Evolutionary conservation across 1,284 basidiomycete species (phyloP), one percentile per base, ranked within the genome.

Genomic region (Moniliella sp.): DNA sequence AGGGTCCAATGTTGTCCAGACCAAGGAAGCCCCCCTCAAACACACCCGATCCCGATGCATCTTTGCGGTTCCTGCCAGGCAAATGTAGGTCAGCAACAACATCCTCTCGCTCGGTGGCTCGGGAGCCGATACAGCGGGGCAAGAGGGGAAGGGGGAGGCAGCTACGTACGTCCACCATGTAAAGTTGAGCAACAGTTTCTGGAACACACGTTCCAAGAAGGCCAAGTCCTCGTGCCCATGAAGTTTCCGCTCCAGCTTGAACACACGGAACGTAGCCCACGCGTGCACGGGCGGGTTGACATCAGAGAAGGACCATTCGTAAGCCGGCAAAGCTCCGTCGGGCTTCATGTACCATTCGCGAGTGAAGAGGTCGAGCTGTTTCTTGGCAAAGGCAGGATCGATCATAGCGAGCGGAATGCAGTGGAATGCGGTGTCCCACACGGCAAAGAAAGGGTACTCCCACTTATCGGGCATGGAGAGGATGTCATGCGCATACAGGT

Each of bases 131-230:
- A n/a, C n/a, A n/a, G n/a, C n/a, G n/a, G n/a, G n/a, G n/a, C n/a
- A n/a, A n/a, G n/a, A n/a, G n/a, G n/a, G n/a, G n/a, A n/a, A n/a
- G n/a, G n/a, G n/a, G n/a, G n/a, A n/a, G n/a, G n/a, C n/a, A n/a
- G n/a, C n/a, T n/a, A n/a, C n/a, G n/a, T n/a, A 52, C n/a, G 94
- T 86, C 88, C 88, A 97, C 69, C 88, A 94, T 21, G 88, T 97
- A 54, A 94, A 94, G 65, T 94, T 94, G 41, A 97, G 67, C 18
- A 97, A 65, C 37, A 94, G 62, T 64, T 97, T 94, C 64, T 94
- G 86, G 72, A 97, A 97, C 17, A 94, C 88, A 32, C 88, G 73
- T 66, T 97, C 88, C 26, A 97, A 67, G 70, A 94, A 97, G 28
- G 73, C 66, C 28, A 93, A 57, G 60, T 97, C 88, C 54, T 88